Conservation (phyloP, 2,329 filamentous ascomycete genomes). For the Alternaria brassicae region DNA sequence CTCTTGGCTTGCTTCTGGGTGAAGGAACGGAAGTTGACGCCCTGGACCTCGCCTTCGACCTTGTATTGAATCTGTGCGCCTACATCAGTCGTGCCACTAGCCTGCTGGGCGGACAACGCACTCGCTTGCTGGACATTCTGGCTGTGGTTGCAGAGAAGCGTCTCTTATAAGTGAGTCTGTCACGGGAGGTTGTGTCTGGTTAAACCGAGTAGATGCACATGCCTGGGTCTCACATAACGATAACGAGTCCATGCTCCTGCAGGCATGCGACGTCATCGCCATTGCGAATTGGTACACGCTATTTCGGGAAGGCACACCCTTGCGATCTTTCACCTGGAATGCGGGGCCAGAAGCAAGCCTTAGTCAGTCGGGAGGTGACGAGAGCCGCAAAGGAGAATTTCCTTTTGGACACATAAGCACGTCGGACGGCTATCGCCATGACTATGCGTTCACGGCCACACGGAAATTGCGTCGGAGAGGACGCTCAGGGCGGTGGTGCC, state of each 20-base stretch:
- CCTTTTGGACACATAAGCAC: slow-evolving; percentile 7
- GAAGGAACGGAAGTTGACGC: slow-evolving; percentile 60
- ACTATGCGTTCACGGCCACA: slow-evolving; percentile 9
- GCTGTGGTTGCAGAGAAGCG: slow-evolving; percentile 37
- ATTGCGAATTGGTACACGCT: slow-evolving; percentile 10
- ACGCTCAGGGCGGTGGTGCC: slow-evolving; percentile 18
- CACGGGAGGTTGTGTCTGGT: not conserved
- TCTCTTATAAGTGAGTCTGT: slow-evolving; percentile 21
- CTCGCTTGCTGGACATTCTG: slow-evolving; percentile 47
- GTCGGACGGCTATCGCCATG: not conserved
- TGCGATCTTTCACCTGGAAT: slow-evolving; percentile 9
- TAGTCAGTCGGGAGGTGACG: not conserved
- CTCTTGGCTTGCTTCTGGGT: slow-evolving; percentile 54
- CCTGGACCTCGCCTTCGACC: slow-evolving; percentile 58
- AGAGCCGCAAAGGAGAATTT: slow-evolving; percentile 6
- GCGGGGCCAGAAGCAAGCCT: slow-evolving; percentile 18
- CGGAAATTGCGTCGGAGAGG: slow-evolving; percentile 16
- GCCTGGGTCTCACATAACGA: not conserved
- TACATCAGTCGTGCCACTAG: slow-evolving; percentile 26
- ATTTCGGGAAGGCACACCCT: slow-evolving; percentile 12
- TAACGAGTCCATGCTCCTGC: not conserved
- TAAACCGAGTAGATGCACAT: not conserved
- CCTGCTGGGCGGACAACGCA: slow-evolving; percentile 22
- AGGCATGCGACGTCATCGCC: slow-evolving; percentile 18
- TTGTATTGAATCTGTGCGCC: slow-evolving; percentile 55